Evolutionary conservation across 2,329 filamentous ascomycete species (phyloP).

Genomic region (Calycina marina): DNA sequence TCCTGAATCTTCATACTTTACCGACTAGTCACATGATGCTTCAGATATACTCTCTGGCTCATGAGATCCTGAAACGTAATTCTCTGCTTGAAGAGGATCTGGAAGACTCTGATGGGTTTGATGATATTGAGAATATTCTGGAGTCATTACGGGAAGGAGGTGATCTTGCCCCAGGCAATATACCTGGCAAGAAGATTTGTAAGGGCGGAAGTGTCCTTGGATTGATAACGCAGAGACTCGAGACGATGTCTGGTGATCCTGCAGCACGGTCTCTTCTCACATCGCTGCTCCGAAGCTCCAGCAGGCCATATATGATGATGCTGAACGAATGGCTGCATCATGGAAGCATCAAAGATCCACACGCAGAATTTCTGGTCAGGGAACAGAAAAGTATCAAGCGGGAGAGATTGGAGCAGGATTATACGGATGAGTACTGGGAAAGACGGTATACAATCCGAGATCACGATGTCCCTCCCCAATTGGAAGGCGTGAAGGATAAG

Average conservation of each 20-base stretch:
- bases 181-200: constrained; percentile 80
- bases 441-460: constrained; percentile 91
- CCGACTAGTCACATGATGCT: constrained; percentile 83
- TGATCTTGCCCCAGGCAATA: constrained; percentile 62
- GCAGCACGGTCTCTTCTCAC: constrained; percentile 72
- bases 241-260: constrained; percentile 87
- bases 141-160: constrained; percentile 80
- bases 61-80: constrained; percentile 79
- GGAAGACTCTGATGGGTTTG: constrained; percentile 47
- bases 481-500: constrained; percentile 84
- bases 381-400: constrained; percentile 91
- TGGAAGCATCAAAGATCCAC: constrained; percentile 85
- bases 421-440: constrained; percentile 99
- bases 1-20: constrained; percentile 82
- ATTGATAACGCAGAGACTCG: constrained; percentile 68
- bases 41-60: constrained; percentile 75
- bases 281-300: constrained; percentile 71
- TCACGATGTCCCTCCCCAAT: constrained; percentile 78
- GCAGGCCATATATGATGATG: constrained; percentile 93
- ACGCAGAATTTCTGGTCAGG: constrained; percentile 86
- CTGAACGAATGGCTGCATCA: constrained; percentile 97
- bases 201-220: constrained; percentile 95
- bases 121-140: constrained; percentile 85
- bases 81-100: constrained; percentile 70
- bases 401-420: constrained; percentile 85